phyloP scores from a whole-genome alignment of 805 yeast genomes.

The Vanderwaltozyma verrucispora region DNA sequence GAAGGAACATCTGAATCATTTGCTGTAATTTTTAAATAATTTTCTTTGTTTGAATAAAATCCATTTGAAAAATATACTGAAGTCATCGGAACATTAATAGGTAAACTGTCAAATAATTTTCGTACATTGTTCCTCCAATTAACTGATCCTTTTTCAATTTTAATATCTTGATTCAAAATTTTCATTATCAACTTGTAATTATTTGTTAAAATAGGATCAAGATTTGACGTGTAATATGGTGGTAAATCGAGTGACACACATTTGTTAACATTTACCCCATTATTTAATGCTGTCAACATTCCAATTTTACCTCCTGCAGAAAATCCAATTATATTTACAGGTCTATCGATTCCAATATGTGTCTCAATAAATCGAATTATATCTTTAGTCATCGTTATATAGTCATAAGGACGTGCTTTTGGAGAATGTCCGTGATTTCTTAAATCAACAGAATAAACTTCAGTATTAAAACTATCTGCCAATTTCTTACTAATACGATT shows the following conservation, averaged over 20 bases:
- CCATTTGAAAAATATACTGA: constrained; percentile 24
- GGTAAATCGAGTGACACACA: constrained; percentile 35
- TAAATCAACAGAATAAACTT: constrained; percentile 38
- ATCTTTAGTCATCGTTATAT: constrained; percentile 36
- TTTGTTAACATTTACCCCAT: constrained; percentile 24
- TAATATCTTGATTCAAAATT: constrained; percentile 12
- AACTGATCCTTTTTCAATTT: constrained; percentile 13
- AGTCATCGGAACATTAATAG: constrained; percentile 8
- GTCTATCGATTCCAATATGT: constrained; percentile 15
- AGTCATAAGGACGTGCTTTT: constrained; percentile 35
- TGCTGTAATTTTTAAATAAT: not conserved
- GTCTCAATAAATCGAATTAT: constrained; percentile 29
- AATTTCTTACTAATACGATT: constrained; percentile 31
- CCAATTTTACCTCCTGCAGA: constrained; percentile 56
- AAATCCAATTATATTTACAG: constrained; percentile 37
- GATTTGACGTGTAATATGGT: constrained; percentile 17
- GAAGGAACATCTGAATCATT: no score
- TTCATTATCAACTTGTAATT: constrained; percentile 16
- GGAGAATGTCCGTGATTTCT: constrained; percentile 47
- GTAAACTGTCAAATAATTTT: constrained; percentile 10
- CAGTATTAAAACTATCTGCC: constrained; percentile 23
- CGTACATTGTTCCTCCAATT: constrained; percentile 16
- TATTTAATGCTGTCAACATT: constrained; percentile 33
- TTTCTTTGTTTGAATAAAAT: constrained; percentile 6
- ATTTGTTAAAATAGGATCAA: constrained; percentile 14